Evolutionary conservation across 1,284 basidiomycete species (phyloP), one percentile per base, ranked within the genome.

Genomic region (Trichosporon faecale): DNA sequence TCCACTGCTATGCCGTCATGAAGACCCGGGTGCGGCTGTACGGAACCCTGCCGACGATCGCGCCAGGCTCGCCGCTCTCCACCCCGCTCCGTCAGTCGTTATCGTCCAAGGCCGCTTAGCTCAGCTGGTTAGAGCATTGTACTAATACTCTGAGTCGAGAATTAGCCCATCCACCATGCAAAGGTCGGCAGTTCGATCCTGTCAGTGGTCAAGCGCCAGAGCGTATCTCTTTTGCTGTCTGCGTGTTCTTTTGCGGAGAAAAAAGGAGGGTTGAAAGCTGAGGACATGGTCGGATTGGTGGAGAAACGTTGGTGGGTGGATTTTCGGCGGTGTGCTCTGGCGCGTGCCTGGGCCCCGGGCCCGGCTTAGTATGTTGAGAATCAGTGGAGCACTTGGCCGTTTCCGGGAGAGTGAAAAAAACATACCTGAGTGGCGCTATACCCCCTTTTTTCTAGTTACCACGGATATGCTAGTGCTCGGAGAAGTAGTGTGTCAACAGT

Each of bases 81-180:
- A n/a, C 8, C 18, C 16, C 3, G 18, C 18, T 12, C 6, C 3
- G 18, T 5, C 18, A n/a, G 18, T 7, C 49, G 5, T 4, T 12
- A 52, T 52, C 49, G 23, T 52, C 49, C 49, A 52, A 52, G 49
- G 49, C 49, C 49, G 49, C 49, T 52, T 52, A 46, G 44, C 44
- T 46, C 44, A 46, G 44, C 44, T 46, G 44, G 44, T 46, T 46
- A 46, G 44, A 46, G 44, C 44, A 46, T 46, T 18, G 44, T 46
- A 46, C 44, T 46, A 46, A 46, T 46, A 46, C 16, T 44, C 40
- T 14, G 44, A n/a, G n/a, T n/a, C 14, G 44, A 46, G 16, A n/a
- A 46, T 46, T 18, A 46, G 44, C n/a, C 44, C 44, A 46, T 46
- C 16, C 44, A 18, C 44, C 44, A 46, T 46, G 44, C 44, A 18